A percentile compares a stretch with the other conserved stretches of the same genome.
Conservation (phyloP, 306 rosid genomes). For the Pterocarpus macrocarpus region DNA sequence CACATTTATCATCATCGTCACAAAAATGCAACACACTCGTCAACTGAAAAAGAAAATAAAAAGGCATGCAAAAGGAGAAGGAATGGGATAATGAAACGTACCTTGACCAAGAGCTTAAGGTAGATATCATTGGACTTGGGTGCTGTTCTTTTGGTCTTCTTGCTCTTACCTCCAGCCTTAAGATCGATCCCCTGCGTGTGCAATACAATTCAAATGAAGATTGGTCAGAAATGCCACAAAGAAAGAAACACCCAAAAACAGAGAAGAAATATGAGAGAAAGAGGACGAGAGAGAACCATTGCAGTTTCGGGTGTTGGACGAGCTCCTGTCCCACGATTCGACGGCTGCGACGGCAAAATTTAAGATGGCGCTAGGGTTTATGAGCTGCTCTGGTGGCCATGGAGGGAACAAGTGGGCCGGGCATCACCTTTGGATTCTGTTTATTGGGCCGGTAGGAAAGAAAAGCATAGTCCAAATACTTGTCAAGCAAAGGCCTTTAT, state of each 20-base stretch:
- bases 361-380: slow-evolving; percentile 46
- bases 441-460: neutral
- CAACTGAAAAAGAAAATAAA: neutral
- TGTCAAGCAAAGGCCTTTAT: no score
- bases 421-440: neutral
- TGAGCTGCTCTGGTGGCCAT: neutral
- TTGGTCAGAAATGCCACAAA: neutral
- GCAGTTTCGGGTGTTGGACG: slow-evolving; percentile 35
- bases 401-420: neutral
- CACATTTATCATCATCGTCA: slow-evolving; percentile 52
- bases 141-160: slow-evolving; percentile 81
- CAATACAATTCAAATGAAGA: slow-evolving; percentile 15
- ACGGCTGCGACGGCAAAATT: slow-evolving; percentile 6
- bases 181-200: slow-evolving; percentile 57
- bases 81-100: neutral
- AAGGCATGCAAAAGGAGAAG: neutral
- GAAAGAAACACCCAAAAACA: neutral
- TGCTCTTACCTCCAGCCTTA: slow-evolving; percentile 94
- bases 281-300: slow-evolving; percentile 38
- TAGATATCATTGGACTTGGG: slow-evolving; percentile 92
- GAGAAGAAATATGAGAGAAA: neutral
- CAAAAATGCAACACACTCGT: neutral
- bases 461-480: neutral
- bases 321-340: slow-evolving; percentile 5
- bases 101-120: slow-evolving; percentile 70